A percentile compares a stretch with the other conserved stretches of the same genome.
These are phyloP conservation scores for Trypanosoma conorhini DNA, from an alignment of 208 protist genomes.

Conservation along the genomic window DNA sequence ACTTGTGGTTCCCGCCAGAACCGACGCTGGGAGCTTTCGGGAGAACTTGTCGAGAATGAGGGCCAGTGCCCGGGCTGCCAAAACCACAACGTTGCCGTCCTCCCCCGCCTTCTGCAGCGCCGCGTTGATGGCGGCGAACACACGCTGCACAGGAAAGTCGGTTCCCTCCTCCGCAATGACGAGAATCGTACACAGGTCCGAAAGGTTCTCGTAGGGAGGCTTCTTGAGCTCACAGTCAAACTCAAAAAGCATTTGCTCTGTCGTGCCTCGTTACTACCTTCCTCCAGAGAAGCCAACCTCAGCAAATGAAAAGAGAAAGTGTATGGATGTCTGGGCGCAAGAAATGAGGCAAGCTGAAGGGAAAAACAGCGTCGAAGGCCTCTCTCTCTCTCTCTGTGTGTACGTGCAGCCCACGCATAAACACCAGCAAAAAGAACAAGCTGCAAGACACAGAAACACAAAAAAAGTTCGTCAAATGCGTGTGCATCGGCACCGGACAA, in stretches of 20 bases:
- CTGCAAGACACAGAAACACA: not conserved
- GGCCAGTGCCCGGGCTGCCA: conserved; percentile 62
- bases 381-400: not conserved
- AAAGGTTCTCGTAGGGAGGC: conserved; percentile 43
- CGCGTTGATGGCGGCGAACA: conserved; percentile 33
- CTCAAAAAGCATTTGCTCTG: conserved; percentile 14
- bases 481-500: not conserved
- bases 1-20: conserved; percentile 11
- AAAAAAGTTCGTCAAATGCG: too few species aligned
- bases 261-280: not conserved
- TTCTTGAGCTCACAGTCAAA: conserved; percentile 3
- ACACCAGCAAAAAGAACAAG: not conserved
- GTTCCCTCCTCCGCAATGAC: conserved; percentile 40
- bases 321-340: not conserved
- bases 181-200: conserved; percentile 51
- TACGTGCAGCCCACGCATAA: too few species aligned
- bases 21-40: conserved; percentile 8
- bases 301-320: not conserved
- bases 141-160: conserved; percentile 29
- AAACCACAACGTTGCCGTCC: conserved; percentile 71
- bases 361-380: not conserved
- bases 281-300: not conserved
- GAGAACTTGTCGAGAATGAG: conserved; percentile 75
- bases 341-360: not conserved
- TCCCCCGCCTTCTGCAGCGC: conserved; percentile 26